Percentiles rank a stretch among this genome's conserved stretches.
Evolutionary conservation across 192 early-diverging fungal genomes (phyloP).

Genomic region (Diversispora epigaea): DNA sequence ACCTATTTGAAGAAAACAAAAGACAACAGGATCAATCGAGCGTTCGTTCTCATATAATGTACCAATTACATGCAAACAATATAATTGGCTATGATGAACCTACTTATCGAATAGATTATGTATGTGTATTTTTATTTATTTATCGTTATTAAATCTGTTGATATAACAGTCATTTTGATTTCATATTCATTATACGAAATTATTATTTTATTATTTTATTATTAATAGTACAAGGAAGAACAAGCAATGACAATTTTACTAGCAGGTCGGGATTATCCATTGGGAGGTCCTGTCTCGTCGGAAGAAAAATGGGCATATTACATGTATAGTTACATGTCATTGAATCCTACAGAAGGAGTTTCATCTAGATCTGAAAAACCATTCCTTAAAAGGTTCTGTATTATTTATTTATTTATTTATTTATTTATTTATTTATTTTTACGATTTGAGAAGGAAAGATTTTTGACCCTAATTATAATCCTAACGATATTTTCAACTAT

Average conservation of each 20-base stretch:
- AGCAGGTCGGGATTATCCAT: constrained; percentile 82
- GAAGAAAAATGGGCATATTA: constrained; percentile 97
- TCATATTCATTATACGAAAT: no score
- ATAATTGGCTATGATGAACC: constrained; percentile 76
- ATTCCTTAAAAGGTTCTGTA: constrained; percentile 65
- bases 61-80: constrained; percentile 70
- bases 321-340: constrained; percentile 90
- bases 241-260: constrained; percentile 76
- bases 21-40: constrained; percentile 46
- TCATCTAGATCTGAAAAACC: constrained; percentile 59
- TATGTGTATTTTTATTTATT: constrained; percentile 40
- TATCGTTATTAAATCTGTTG: neutral
- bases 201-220: neutral
- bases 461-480: neutral
- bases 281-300: constrained; percentile 75
- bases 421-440: neutral
- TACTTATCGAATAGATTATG: constrained; percentile 78
- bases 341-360: constrained; percentile 80
- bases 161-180: neutral
- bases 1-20: constrained; percentile 63
- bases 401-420: constrained; percentile 1
- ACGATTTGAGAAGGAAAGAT: neutral
- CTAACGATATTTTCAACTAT: neutral
- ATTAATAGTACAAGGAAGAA: constrained; percentile 51
- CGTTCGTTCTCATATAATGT: constrained; percentile 66